phyloP scores from a whole-genome alignment of 768 basidiomycete species.

The Podaxis sp. region DNA sequence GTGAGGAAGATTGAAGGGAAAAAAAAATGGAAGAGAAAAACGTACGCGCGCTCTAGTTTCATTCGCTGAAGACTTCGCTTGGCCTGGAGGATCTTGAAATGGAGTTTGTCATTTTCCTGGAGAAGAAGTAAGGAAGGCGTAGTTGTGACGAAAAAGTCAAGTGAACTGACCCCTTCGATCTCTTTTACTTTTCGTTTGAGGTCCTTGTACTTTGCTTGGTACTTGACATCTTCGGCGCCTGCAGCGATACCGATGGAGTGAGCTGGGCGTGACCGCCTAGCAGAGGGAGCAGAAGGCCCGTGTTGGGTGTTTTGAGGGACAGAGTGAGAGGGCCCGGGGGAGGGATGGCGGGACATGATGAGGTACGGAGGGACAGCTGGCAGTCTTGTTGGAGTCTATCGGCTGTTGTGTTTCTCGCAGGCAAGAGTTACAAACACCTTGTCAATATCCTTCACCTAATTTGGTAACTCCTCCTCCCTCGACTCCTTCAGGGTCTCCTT shows the following conservation, averaged over 20 bases:
- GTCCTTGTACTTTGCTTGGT: constrained; percentile 85
- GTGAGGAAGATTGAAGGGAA: constrained; percentile 16
- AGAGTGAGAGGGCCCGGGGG: constrained; percentile 43
- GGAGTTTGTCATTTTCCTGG: constrained; percentile 87
- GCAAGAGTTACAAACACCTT: constrained; percentile 14
- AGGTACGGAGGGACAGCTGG: constrained; percentile 38
- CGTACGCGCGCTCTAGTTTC: constrained; percentile 86
- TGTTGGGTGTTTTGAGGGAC: constrained; percentile 26
- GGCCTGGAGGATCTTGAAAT: constrained; percentile 73
- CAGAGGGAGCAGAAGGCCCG: constrained; percentile 22
- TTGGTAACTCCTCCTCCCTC: constrained; percentile 8
- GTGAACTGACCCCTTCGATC: constrained; percentile 65
- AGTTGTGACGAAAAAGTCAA: constrained; percentile 1
- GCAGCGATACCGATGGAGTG: constrained; percentile 63
- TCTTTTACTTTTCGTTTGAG: constrained; percentile 85
- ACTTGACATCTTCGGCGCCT: constrained; percentile 81
- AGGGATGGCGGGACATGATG: constrained; percentile 67
- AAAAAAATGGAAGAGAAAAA: constrained; percentile 21
- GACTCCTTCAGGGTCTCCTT: constrained; percentile 3
- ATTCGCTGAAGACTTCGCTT: constrained; percentile 83
- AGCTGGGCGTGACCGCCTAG: constrained; percentile 44
- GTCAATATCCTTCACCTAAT: constrained; percentile 13
- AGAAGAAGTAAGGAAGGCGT: constrained; percentile 12
- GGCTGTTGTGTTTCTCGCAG: constrained; percentile 19
- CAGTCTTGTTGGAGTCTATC: constrained; percentile 14